Percentiles rank a stretch among this genome's conserved stretches.
These are phyloP conservation scores for Suhomyces anneliseae DNA, from an alignment of 1,139 yeast species.

Conservation along the genomic window DNA sequence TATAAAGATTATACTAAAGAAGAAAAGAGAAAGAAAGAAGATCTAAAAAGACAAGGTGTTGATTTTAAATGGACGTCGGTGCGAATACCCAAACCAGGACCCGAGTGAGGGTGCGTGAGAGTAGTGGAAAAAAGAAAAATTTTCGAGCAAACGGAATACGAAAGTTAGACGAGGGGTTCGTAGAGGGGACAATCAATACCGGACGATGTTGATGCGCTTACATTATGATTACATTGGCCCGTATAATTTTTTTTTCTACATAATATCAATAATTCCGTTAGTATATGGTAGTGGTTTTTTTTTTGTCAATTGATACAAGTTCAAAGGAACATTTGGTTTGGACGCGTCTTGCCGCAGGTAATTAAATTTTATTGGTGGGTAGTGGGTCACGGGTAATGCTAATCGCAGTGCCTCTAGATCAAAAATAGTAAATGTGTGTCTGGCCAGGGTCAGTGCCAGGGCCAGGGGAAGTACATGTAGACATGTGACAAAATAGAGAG, in stretches of 20 bases:
- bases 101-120: constrained; percentile 3
- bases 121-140: constrained; percentile 14
- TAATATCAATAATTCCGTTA: too few species aligned
- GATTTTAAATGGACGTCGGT: constrained; percentile 13
- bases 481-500: too few species aligned
- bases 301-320: too few species aligned
- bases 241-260: too few species aligned
- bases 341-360: neutral
- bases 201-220: too few species aligned
- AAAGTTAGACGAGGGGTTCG: constrained; percentile 7
- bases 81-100: constrained; percentile 9
- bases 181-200: too few species aligned
- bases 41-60: constrained; percentile 13
- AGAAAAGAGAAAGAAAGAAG: constrained; percentile 17
- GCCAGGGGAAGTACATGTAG: too few species aligned
- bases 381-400: neutral
- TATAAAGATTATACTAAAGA: constrained; percentile 20
- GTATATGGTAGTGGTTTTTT: too few species aligned
- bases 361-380: neutral
- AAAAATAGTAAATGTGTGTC: too few species aligned
- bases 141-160: constrained; percentile 10
- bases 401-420: neutral
- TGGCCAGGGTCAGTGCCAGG: too few species aligned
- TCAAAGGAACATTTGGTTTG: too few species aligned
- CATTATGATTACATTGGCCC: too few species aligned